These are phyloP conservation scores for Trypanosoma avium DNA, from an alignment of 208 protist species.

Conservation along the genomic window DNA sequence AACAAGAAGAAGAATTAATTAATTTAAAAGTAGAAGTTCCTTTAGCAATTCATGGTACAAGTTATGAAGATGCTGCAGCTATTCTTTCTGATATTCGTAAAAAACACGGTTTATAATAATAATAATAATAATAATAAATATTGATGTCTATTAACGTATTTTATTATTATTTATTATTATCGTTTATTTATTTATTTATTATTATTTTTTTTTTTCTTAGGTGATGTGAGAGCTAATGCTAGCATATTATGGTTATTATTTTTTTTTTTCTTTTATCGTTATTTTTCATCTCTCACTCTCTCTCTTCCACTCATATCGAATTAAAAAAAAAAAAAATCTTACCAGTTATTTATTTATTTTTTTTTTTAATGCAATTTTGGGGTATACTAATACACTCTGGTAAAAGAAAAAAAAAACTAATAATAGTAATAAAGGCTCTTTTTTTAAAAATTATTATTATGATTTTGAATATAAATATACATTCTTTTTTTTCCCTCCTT, in stretches of 20 bases:
- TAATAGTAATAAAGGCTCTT: too few relatives aligned
- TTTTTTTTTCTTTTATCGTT: slow-evolving; percentile 3
- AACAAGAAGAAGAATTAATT: neutral
- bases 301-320: neutral
- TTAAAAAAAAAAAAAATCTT: neutral
- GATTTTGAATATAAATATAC: too few relatives aligned
- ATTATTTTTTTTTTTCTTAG: slow-evolving; percentile 10
- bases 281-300: neutral
- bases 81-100: slow-evolving; percentile 52
- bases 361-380: too few relatives aligned
- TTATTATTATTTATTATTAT: neutral
- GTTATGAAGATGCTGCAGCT: slow-evolving; percentile 44
- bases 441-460: neutral
- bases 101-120: slow-evolving; percentile 36
- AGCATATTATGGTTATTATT: neutral
- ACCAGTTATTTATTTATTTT: too few relatives aligned
- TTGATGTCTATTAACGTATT: neutral
- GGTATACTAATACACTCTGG: too few relatives aligned
- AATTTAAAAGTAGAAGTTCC: neutral
- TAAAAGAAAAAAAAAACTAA: too few relatives aligned
- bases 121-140: neutral
- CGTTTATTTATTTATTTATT: neutral
- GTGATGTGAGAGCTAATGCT: too few relatives aligned
- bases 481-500: too few relatives aligned
- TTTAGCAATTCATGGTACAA: slow-evolving; percentile 12